Percentiles rank a stretch among this genome's conserved stretches.
Conservation (phyloP, 805 yeast genomes). For the Torulaspora gathmanii region DNA sequence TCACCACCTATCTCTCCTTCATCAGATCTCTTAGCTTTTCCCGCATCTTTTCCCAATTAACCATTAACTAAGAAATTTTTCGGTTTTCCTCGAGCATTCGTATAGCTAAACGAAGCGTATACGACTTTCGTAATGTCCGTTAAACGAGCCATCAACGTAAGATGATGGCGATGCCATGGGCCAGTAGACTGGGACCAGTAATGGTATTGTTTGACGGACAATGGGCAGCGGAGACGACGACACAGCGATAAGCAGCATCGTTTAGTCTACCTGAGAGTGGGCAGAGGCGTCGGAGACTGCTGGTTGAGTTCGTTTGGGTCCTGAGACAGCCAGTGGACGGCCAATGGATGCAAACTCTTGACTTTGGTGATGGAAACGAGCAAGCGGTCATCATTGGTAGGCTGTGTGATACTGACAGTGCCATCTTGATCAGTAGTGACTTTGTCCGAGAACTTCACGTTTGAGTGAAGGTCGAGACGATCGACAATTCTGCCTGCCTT, state of each 20-base stretch:
- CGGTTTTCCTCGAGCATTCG: constrained; percentile 5
- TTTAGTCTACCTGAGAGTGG: background rate
- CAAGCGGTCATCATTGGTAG: constrained; percentile 2
- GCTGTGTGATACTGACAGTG: constrained; percentile 14
- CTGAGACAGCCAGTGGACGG: constrained; percentile 54
- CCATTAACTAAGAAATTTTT: constrained; percentile 1
- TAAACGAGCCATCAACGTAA: background rate
- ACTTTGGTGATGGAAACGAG: constrained; percentile 29
- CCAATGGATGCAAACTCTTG: constrained; percentile 65
- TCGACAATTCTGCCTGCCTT: constrained; percentile 55
- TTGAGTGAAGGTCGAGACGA: constrained; percentile 33
- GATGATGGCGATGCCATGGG: no score
- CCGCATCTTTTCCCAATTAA: constrained; percentile 4
- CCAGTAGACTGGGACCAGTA: no score
- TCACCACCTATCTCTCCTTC: background rate
- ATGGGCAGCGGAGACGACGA: no score
- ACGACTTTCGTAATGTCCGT: background rate
- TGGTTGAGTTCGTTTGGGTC: constrained; percentile 18
- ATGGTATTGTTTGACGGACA: no score
- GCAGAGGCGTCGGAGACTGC: constrained; percentile 3
- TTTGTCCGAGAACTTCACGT: constrained; percentile 32
- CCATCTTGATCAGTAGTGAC: constrained; percentile 20
- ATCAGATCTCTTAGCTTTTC: background rate
- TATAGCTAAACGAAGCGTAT: constrained; percentile 7
- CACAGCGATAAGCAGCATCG: background rate